Base-by-base conservation (phyloP, 345 rosid genomes). In the Populus simonii region DNA sequence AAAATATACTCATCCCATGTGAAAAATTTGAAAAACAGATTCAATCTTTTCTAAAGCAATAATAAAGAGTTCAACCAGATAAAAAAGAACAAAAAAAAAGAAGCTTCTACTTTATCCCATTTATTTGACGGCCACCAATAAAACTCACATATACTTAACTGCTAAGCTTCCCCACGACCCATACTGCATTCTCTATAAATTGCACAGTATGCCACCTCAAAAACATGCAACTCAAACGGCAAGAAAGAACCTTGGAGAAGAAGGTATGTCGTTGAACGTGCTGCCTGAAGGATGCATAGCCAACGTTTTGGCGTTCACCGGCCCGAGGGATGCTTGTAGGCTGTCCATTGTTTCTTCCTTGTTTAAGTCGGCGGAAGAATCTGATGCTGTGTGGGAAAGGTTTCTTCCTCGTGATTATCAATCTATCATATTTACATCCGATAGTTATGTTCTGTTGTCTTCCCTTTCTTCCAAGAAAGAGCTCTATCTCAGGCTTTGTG, bases 331-430 rank as follows among this genome's bases (percentile, higher is more conserved):
- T 3, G 87, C 89, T 13, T 86, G 92, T 65, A 79, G 81, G 16
- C 66, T 85, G 39, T 81, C 92, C 1, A 51, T 75, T 47, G 94
- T 93, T 36, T 89, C 91, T 10, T 81, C 80, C 12, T 5, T 68
- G 0, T 86, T 89, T 41, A 85, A 79, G 71, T 87, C 83, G 1
- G 92, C 89, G 3, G 85, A 90, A 0, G 79, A 82, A 1, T 90
- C 94, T 27, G 91, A 92, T 76, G 76, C 82, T n/a, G 89, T 93
- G 7, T 90, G 96, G 98, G 85, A 81, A 6, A 62, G 51, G 38
- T 93, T 93, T 80, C 81, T 93, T 39, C 94, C 92, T 0, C 31
- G 84, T 17, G 89, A 88, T 10, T 81, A 82, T 61, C 41, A 53
- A 1, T 55, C 78, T 66, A 55, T 86, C 10, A 36, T 89, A 23